Base-by-base conservation (phyloP, 768 basidiomycete genomes). In the Hemileccinum impolitum region DNA sequence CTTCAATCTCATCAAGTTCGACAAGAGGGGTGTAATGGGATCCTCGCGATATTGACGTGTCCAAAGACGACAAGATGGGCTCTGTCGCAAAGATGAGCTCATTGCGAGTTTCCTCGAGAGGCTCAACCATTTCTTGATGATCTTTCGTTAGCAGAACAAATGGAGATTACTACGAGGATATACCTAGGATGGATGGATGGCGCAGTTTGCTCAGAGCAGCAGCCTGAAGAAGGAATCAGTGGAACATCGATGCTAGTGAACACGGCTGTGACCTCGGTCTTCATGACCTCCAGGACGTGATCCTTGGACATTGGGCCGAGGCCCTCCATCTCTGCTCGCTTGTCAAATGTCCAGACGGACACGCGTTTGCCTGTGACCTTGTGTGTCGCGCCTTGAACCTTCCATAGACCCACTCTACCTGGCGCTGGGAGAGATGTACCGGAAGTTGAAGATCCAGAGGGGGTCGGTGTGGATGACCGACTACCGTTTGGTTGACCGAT, bases 1-100 rank as follows among this genome's bases (percentile, higher is more conserved):
- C 93, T 75, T 99, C 96, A 36, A 97, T 87, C 73, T 99, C 96
- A 66, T 99, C 96, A 19, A 99, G 72, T 62, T 97, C 95, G 14
- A 88, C 81, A 46, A 82, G 63, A 35, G 81, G 72, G 30, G 75
- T 67, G 47, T 75, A 71, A 47, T 79, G 71, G 35, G 79, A 74
- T 4, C 80, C 78, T 36, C 84, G 83, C 7, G 82, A 78, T 47
- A 93, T 86, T 6, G 90, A 85, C 19, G 85, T 73, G 44, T 85
- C 80, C 12, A 99, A 76, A 1, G 91, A 90, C 0, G 92, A 87
- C 10, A 90, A 69, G 28, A 98, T 73, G 26, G 87, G 86, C 62
- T 99, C 96, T 1, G 96, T 96, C 8, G 94, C 95, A 61, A 97
- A 98, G 35, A 86, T 82, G 35, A 98, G 74, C 58, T 95, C 90